Evolutionary conservation across 495 filamentous ascomycete species (phyloP), one percentile per base, ranked within the genome.

Genomic region (Xylaria curta): DNA sequence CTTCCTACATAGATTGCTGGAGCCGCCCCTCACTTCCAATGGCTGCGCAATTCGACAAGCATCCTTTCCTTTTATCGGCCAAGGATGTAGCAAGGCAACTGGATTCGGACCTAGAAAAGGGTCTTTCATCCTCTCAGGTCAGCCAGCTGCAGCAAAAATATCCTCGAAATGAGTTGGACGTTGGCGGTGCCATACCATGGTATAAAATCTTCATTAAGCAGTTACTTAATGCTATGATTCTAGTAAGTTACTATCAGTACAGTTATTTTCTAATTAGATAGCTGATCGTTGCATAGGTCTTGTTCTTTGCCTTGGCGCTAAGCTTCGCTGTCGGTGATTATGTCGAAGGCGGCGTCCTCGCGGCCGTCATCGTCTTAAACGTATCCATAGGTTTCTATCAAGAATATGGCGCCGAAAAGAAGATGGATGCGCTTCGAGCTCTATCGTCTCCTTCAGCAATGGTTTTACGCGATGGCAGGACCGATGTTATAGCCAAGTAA

Each of bases 361-460:
- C 91, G 6, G 91, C 89, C 36, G 93, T 97, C 78, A 94, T 97
- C 65, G 75, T 92, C 8, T 83, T 97, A 72, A 97, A 97, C 74
- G 91, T 95, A 40, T 82, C 89, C n/a, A 89, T 91, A 72, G 89
- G 89, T 19, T 97, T 96, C 83, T 88, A 87, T 60, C 93, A 97
- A 77, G 94, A 97, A 76, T 95, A 92, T 76, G 86, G 89, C 66
- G 94, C 94, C 31, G 93, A 95, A 77, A 92, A 95, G 83, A 94
- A 91, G 70, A 95, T 97, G 86, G 89, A 95, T 54, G 92, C 92
- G 28, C 85, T 97, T 15, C 84, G 92, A 47, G 89, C 90, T 38
- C 85, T 97, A 9, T 94, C 91, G 1, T 92, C 94, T 3, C 94
- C 94, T 62, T 90, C 90, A 72, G 94, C 94, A 38, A 88, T 84